These are phyloP conservation scores for Boletus coccyginus DNA, from an alignment of 768 basidiomycete genomes.

Conservation along the genomic window DNA sequence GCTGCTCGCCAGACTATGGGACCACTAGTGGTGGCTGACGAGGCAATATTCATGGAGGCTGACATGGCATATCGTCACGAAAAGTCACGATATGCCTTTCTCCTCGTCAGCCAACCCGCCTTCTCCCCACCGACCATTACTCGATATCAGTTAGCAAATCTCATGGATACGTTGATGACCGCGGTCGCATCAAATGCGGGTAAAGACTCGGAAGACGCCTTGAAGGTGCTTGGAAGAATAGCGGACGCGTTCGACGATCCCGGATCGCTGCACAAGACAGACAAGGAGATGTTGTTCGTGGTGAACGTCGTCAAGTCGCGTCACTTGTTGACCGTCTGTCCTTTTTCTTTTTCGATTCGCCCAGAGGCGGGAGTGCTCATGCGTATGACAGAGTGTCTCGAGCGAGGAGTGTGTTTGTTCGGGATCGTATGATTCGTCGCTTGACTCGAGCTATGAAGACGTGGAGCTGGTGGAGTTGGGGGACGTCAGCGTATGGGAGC, in stretches of 20 bases:
- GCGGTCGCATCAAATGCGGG: not conserved
- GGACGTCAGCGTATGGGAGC: conserved; percentile 15
- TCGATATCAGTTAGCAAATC: not conserved
- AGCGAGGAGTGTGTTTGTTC: conserved; percentile 13
- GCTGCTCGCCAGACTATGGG: not conserved
- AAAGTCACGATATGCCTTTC: not conserved
- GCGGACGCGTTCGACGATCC: conserved; percentile 32
- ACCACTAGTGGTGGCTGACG: conserved; percentile 8
- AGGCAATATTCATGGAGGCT: conserved; percentile 8
- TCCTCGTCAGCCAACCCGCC: conserved; percentile 3
- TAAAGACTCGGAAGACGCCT: conserved; percentile 9
- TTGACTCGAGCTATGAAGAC: conserved; percentile 15
- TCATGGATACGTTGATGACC: conserved; percentile 5
- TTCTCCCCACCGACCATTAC: not conserved
- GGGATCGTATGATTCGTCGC: conserved; percentile 10
- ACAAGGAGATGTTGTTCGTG: conserved; percentile 20
- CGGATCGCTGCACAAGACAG: conserved; percentile 7
- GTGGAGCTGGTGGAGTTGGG: conserved; percentile 14
- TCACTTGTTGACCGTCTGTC: conserved; percentile 20
- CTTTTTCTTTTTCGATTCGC: not conserved
- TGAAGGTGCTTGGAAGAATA: conserved; percentile 25
- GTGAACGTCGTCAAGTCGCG: conserved; percentile 25
- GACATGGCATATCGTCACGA: conserved; percentile 9
- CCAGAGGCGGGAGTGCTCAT: not conserved
- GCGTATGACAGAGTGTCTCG: conserved; percentile 11